phyloP scores from a whole-genome alignment of 495 filamentous ascomycete species.

The Daldinia concentrica region DNA sequence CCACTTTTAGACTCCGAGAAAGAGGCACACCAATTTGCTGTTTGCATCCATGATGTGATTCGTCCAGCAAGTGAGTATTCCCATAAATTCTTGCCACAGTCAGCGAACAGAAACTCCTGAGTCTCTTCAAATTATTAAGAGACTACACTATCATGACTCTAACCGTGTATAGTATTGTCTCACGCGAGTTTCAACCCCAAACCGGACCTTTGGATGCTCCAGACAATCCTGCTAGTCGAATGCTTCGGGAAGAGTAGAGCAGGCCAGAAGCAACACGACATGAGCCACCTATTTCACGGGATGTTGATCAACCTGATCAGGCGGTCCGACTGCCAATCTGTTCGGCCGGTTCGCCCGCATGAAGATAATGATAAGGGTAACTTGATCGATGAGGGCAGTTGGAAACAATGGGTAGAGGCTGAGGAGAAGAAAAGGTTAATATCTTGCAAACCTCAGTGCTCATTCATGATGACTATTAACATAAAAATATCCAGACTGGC shows the following conservation, averaged over 20 bases:
- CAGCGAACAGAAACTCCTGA: neutral
- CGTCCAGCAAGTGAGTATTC: slow-evolving; percentile 48
- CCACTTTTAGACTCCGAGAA: slow-evolving; percentile 52
- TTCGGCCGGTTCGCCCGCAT: slow-evolving; percentile 41
- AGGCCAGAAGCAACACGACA: slow-evolving; percentile 64
- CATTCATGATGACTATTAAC: neutral
- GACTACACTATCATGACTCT: neutral
- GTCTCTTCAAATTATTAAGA: neutral
- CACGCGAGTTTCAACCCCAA: slow-evolving; percentile 57
- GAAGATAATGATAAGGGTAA: slow-evolving; percentile 23
- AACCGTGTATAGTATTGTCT: slow-evolving; percentile 44
- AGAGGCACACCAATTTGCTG: slow-evolving; percentile 63
- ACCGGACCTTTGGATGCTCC: slow-evolving; percentile 63
- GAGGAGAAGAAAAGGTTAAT: slow-evolving; percentile 63
- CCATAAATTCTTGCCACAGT: neutral
- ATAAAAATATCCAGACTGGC: slow-evolving; percentile 49
- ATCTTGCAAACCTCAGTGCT: neutral
- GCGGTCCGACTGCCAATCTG: slow-evolving; percentile 62
- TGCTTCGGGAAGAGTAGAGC: slow-evolving; percentile 67
- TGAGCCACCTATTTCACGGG: slow-evolving; percentile 65
- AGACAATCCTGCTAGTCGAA: slow-evolving; percentile 66
- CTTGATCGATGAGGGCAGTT: slow-evolving; percentile 50
- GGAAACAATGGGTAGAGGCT: slow-evolving; percentile 59
- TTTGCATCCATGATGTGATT: slow-evolving; percentile 61
- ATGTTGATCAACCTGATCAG: slow-evolving; percentile 67